These are phyloP conservation scores for Punica granatum DNA, from an alignment of 345 rosid species.

Conservation along the genomic window DNA sequence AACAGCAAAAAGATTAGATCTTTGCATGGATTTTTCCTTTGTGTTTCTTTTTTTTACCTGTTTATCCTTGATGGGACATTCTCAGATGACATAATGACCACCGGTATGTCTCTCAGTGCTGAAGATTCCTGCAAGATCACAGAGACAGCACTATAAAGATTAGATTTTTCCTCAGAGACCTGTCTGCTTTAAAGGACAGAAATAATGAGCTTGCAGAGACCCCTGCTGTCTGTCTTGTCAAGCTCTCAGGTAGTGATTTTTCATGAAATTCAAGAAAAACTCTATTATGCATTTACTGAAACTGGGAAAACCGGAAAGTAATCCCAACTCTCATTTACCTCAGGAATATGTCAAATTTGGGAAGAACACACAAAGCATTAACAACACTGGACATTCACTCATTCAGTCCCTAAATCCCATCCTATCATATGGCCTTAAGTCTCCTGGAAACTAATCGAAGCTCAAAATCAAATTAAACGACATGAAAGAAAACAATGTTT, in stretches of 20 bases:
- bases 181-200: background rate
- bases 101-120: constrained; percentile 56
- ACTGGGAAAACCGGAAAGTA: background rate
- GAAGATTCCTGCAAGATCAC: constrained; percentile 45
- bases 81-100: constrained; percentile 79
- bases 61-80: constrained; percentile 64
- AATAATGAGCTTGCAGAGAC: background rate
- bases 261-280: background rate
- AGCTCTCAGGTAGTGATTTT: background rate
- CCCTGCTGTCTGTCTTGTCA: background rate
- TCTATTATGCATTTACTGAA: background rate
- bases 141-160: background rate
- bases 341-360: background rate
- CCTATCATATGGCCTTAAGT: constrained; percentile 3
- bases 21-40: background rate
- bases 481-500: background rate
- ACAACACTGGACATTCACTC: too few relatives aligned
- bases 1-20: background rate
- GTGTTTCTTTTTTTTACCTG: constrained; percentile 29
- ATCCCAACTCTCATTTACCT: background rate
- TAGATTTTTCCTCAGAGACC: background rate
- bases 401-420: background rate
- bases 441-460: constrained; percentile 8
- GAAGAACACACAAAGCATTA: background rate
- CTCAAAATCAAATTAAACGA: background rate